Evolutionary conservation across 139 green algal genomes (phyloP).

Genomic region (Medakamo hakoo): DNA sequence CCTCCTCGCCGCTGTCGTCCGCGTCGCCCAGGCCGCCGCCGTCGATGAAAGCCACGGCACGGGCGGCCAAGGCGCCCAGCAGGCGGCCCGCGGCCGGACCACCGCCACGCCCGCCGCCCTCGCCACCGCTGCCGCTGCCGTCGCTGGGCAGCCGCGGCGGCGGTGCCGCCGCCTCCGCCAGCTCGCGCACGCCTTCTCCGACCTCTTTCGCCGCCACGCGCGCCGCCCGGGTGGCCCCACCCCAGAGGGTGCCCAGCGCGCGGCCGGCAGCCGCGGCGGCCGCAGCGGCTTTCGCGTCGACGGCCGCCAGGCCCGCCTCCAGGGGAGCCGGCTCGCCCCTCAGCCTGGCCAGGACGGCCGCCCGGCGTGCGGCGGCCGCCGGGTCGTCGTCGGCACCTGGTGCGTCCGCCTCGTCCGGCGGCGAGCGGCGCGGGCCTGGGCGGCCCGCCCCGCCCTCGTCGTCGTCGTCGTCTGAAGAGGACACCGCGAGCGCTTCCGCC

Average conservation of each 20-base stretch:
- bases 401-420: conserved; percentile 1
- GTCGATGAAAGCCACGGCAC: neutral
- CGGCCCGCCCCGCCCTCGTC: neutral
- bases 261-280: neutral
- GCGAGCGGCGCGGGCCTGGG: too few species aligned
- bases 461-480: neutral
- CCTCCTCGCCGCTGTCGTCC: conserved; percentile 1
- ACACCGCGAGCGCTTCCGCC: conserved; percentile 6
- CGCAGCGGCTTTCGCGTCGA: conserved; percentile 4
- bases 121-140: neutral
- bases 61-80: neutral
- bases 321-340: neutral
- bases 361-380: too few species aligned
- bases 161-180: conserved; percentile 5
- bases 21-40: neutral
- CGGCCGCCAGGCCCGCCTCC: neutral
- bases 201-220: conserved; percentile 5
- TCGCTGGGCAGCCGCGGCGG: neutral
- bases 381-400: neutral
- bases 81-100: neutral
- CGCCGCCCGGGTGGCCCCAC: neutral
- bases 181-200: neutral
- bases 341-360: conserved; percentile 7
- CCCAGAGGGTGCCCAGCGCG: conserved; percentile 7
- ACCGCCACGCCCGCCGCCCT: neutral